phyloP scores from a whole-genome alignment of 176 grass and related monocot species.

The Carex pumila region DNA sequence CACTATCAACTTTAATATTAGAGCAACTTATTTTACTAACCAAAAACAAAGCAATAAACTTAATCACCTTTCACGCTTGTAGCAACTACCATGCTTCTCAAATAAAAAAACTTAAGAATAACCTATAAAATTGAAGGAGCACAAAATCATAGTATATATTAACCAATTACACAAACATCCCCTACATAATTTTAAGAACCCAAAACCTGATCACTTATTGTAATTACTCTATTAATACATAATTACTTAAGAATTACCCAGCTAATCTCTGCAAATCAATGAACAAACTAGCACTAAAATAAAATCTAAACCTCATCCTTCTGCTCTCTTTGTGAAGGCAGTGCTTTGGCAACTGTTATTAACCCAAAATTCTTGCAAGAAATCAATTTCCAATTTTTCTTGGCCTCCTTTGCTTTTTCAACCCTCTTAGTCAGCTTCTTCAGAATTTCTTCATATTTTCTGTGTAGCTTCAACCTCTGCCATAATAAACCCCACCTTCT shows the following conservation, averaged over 20 bases:
- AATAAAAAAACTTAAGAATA: too few species aligned
- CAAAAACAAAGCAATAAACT: too few species aligned
- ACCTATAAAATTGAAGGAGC: background rate
- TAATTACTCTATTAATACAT: background rate
- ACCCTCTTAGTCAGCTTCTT: constrained; percentile 60
- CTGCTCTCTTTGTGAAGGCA: background rate
- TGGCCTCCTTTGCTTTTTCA: constrained; percentile 40
- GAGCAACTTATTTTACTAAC: too few species aligned
- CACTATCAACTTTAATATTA: too few species aligned
- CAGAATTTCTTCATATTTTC: constrained; percentile 51
- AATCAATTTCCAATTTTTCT: background rate
- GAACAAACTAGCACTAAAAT: background rate
- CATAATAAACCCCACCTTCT: constrained; percentile 24
- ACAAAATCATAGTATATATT: background rate
- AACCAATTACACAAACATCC: background rate
- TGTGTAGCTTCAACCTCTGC: constrained; percentile 56
- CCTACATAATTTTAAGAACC: background rate
- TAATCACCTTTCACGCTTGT: too few species aligned
- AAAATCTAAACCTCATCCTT: background rate
- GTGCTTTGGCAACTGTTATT: background rate
- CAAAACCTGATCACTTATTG: background rate
- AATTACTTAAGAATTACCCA: background rate
- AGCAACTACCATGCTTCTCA: too few species aligned
- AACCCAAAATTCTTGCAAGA: background rate
- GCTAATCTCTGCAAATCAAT: background rate